Base-by-base conservation (phyloP, 805 yeast genomes). In the Candida chilensis region DNA sequence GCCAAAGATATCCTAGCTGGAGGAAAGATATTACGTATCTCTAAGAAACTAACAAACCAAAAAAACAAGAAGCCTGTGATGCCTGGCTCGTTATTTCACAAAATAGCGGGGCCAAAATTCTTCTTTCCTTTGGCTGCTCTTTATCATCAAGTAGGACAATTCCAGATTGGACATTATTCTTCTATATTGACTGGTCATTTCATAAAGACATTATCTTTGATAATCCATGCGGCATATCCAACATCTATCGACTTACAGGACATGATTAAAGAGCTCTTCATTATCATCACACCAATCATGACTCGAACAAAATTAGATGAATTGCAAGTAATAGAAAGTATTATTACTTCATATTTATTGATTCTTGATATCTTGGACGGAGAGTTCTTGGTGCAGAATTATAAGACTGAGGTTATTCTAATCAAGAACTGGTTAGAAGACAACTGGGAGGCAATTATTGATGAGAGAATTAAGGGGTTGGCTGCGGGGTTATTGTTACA, bases 161-260 rank as follows among this genome's bases (percentile, higher is more conserved):
- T 67, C 24, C 54, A 56, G 25, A 51, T 71, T 21, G 81, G 83
- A 0, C 64, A 57, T 24, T 72, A 73, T 40, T 67, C 81, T 1
- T 62, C 70, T 1, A 40, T 78, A 2, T 49, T 80, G 14, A 57
- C 61, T 20, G 62, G 73, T 0, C 88, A 81, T 44, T 79, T 64
- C 47, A 40, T 81, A 27, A 66, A 71, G 32, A 75, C 84, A 0
- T 43, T 81, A 32, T 62, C 74, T 0, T 42, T 80, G n/a, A 40
- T 81, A 3, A 46, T 78, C 14, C 73, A 71, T 31, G 56, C 74
- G 29, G 74, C 81, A 0, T 67, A 71, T 36, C 86, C 85, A 1
- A 54, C 73, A 2, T 53, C 72, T 1, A 38, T 53, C 1, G 67
- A 71, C 27, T 44, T 74, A 16, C 46, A 54, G 1, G 82, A 71